Conservation (phyloP, 805 yeast species). For the Phaffomyces antillensis region DNA sequence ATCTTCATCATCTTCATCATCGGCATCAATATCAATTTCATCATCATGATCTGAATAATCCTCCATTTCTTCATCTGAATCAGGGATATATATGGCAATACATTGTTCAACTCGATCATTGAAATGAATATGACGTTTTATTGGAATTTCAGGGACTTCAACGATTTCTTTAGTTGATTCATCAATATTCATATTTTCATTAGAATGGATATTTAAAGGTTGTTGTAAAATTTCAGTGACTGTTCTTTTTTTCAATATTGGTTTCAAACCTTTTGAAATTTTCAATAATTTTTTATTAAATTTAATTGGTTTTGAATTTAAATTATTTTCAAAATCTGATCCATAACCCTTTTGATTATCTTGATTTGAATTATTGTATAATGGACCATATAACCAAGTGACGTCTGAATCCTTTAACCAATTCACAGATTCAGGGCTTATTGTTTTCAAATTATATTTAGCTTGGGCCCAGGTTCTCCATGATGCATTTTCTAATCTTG, state of each 20-base stretch:
- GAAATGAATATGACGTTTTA: slow-evolving; percentile 55
- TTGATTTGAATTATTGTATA: slow-evolving; percentile 11
- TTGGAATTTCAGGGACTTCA: slow-evolving; percentile 2
- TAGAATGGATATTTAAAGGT: slow-evolving; percentile 12
- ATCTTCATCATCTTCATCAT: slow-evolving; percentile 17
- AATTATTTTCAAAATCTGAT: slow-evolving; percentile 31
- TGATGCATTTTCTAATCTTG: slow-evolving; percentile 79
- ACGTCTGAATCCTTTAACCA: slow-evolving; percentile 98
- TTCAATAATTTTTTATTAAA: slow-evolving; percentile 11
- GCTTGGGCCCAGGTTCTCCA: slow-evolving; percentile 99
- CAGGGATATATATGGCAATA: slow-evolving; percentile 46
- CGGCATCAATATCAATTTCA: slow-evolving; percentile 12
- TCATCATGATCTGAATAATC: slow-evolving; percentile 15
- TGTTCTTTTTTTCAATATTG: slow-evolving; percentile 82
- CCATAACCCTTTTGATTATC: slow-evolving; percentile 8
- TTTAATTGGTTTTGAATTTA: slow-evolving; percentile 20
- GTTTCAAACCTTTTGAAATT: slow-evolving; percentile 45
- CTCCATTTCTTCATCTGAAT: not conserved
- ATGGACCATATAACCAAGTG: slow-evolving; percentile 96
- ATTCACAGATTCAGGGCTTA: slow-evolving; percentile 84
- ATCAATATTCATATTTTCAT: too few species aligned
- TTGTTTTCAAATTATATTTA: slow-evolving; percentile 66
- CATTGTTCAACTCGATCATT: slow-evolving; percentile 95
- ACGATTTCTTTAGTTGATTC: not conserved
- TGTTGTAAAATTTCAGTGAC: slow-evolving; percentile 75